Base-by-base conservation (phyloP, 2,329 filamentous ascomycete species). In the Sordariomycetes sp. region DNA sequence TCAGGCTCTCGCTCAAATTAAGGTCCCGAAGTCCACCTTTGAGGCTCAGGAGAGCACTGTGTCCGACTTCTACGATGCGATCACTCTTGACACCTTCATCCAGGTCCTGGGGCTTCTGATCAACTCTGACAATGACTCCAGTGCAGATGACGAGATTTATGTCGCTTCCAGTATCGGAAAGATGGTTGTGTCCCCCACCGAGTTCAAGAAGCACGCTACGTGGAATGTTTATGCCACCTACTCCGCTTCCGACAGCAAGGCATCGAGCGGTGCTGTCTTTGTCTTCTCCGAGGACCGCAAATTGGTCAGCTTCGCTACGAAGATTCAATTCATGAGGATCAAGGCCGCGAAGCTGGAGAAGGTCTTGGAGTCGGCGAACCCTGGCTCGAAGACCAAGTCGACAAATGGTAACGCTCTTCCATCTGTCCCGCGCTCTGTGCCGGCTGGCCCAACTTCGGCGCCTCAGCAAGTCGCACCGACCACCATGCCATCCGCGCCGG, bases 41-140 rank as follows among this genome's bases (percentile, higher is more conserved):
- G 23, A 24, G 1, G 25, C 25, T 21, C 32, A 15, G 34, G 42
- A 44, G 21, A 42, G 40, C 32, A 40, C 35, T 0, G 42, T 44
- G 4, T 30, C 35, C 1, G 34, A 38, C 3, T 42, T 32, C 15
- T 44, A 36, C 20, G 43, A 47, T 17, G 40, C 45, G 18, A 38
- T 47, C 26, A 35, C 40, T 3, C 23, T 44, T n/a, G 45, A 47
- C 18, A 43, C 39, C 1, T 47, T 44, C 29, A 40, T 47, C 9
- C 45, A 47, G 25, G 45, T 46, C 9, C 32, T 42, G 3, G 45
- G 45, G 19, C 37, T 47, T 2, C 34, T 44, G 9, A 44, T 46
- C 25, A 47, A 47, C 34, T 28, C 25, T 3, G 25, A 28, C 12
- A 14, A n/a, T 16, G 25, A 16, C 25, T 28, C 25, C n/a, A 14